phyloP scores from a whole-genome alignment of 176 grass and related monocot genomes.

The Oryza longistaminata region DNA sequence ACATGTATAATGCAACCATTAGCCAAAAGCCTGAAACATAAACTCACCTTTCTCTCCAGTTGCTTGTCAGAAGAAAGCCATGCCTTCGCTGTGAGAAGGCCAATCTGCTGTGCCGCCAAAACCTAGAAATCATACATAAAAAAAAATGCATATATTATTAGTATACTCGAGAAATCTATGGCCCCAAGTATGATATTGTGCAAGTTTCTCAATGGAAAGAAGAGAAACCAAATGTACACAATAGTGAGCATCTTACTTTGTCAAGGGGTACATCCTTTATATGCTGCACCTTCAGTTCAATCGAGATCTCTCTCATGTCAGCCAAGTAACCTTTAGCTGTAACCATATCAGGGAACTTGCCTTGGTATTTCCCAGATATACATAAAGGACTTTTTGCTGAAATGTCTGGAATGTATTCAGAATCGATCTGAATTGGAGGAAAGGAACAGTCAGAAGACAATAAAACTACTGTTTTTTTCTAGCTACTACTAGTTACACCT shows the following conservation, averaged over 20 bases:
- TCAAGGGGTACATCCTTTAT: slow-evolving; percentile 80
- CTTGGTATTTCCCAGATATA: slow-evolving; percentile 84
- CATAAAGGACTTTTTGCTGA: slow-evolving; percentile 65
- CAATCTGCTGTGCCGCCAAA: slow-evolving; percentile 68
- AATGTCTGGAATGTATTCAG: slow-evolving; percentile 74
- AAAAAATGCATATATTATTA: neutral
- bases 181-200: neutral
- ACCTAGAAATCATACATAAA: slow-evolving; percentile 47
- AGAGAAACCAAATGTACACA: slow-evolving; percentile 25
- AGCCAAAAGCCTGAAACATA: neutral
- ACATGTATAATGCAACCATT: slow-evolving; percentile 4
- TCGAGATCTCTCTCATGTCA: slow-evolving; percentile 78
- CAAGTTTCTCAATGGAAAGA: slow-evolving; percentile 4
- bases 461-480: neutral
- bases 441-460: slow-evolving; percentile 3
- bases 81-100: slow-evolving; percentile 80
- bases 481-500: neutral
- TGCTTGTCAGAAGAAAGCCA: slow-evolving; percentile 83
- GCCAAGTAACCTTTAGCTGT: slow-evolving; percentile 75
- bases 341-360: slow-evolving; percentile 69
- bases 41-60: slow-evolving; percentile 71
- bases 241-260: slow-evolving; percentile 52
- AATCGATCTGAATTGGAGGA: slow-evolving; percentile 58
- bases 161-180: neutral
- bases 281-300: slow-evolving; percentile 83